Evolutionary conservation across 306 rosid genomes (phyloP), one percentile per base, ranked within the genome.

Genomic region (Ceratonia siliqua): DNA sequence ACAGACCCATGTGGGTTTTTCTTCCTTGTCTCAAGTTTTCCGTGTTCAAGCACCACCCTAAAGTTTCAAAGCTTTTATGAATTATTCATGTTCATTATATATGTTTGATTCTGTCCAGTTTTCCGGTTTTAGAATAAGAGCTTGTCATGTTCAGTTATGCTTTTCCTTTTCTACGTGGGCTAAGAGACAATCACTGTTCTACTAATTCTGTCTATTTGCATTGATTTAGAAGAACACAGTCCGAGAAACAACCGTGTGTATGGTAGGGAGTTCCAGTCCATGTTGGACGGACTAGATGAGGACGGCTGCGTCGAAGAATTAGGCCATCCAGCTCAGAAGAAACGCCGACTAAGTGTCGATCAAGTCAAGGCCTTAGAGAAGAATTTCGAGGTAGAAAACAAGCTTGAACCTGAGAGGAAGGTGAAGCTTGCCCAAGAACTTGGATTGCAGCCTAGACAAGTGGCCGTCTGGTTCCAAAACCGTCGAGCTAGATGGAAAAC

Each of bases 401-500:
- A 94, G 87, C 97, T 94, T 3, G 99, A 94, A 62, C 99, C 99
- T 0, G 99, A 94, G 75, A 82, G 96, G 27, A 94, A 94, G 63
- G 85, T 90, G 52, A 92, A 90, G 82, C 91, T 94, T 0, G 97
- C 97, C 5, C 96, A 87, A 69, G 99, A 94, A 38, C 95, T 94
- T 8, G 97, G 97, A 0, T 82, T 94, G 72, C 99, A 94, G 62
- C 96, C 99, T 0, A 77, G 99, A 42, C 99, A 94, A 80, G 99
- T 94, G 0, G 96, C 99, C 0, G 99, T 94, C 38, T 94, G 99
- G 99, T 94, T 94, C 74, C 99, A 94, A 68, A 94, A 94, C 89
- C 97, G 99, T 45, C 82, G 99, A 9, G 99, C 99, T 13, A 82
- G 99, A n/a, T 94, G 97, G 96, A 94, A 94, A 75, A 94, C 99